Evolutionary conservation across 768 basidiomycete species (phyloP).

Genomic region (Lentinula lateritia): DNA sequence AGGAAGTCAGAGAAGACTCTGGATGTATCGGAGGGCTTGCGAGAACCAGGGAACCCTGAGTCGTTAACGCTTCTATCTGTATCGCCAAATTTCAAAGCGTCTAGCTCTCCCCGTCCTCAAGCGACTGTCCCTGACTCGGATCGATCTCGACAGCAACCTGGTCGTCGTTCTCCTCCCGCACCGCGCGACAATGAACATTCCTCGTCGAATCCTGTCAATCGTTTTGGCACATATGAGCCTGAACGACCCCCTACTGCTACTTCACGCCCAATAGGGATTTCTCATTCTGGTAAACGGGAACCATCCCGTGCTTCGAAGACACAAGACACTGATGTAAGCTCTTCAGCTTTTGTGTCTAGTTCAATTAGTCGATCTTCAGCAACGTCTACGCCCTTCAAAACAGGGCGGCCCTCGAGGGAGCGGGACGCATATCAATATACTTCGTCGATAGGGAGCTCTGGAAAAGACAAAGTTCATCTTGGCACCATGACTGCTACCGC

Average conservation of each 20-base stretch:
- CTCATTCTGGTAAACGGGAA: background rate
- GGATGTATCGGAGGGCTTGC: slow-evolving; percentile 15
- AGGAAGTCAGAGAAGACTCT: slow-evolving; percentile 23
- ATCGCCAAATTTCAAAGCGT: background rate
- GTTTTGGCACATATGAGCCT: background rate
- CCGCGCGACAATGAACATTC: background rate
- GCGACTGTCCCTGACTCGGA: background rate
- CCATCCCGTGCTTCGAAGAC: background rate
- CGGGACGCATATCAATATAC: background rate
- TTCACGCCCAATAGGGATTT: background rate
- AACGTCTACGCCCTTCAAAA: background rate
- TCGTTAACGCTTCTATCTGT: background rate
- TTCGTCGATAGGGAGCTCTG: background rate
- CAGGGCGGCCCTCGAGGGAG: background rate
- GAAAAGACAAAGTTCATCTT: background rate
- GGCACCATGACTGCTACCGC: background rate
- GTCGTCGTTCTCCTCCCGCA: background rate
- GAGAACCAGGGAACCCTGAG: slow-evolving; percentile 13
- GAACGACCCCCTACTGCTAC: background rate
- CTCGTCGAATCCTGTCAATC: background rate
- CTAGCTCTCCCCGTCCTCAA: background rate
- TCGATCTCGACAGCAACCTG: background rate
- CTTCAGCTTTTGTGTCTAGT: background rate
- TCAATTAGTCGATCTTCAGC: background rate
- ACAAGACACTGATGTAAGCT: background rate